Conservation (phyloP, 2,329 filamentous ascomycete genomes). For the Claviceps maximensis region DNA sequence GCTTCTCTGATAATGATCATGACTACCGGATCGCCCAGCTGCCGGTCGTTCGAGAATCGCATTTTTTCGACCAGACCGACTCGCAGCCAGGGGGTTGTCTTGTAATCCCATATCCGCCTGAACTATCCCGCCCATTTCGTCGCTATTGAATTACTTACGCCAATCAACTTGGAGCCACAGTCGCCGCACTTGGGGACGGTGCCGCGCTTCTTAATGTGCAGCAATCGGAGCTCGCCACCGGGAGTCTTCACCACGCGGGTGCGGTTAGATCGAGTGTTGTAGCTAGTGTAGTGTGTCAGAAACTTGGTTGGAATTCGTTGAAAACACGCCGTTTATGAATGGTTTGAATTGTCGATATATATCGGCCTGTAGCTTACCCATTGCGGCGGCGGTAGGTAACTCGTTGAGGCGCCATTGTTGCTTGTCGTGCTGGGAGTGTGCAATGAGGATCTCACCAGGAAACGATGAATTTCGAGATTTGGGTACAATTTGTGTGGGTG, state of each 20-base stretch:
- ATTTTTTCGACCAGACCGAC: not conserved
- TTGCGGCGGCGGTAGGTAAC: constrained; percentile 65
- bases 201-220: constrained; percentile 99
- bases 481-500: constrained; percentile 30
- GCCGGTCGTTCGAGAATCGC: not conserved
- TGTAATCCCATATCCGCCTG: not conserved
- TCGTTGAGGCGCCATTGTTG: constrained; percentile 46
- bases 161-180: constrained; percentile 93
- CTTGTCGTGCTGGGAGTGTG: constrained; percentile 27
- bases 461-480: constrained; percentile 29
- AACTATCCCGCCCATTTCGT: constrained; percentile 5
- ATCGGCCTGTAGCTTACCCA: constrained; percentile 44
- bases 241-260: constrained; percentile 93
- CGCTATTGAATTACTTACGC: constrained; percentile 55
- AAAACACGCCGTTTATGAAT: not conserved
- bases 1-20: not conserved
- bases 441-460: constrained; percentile 23
- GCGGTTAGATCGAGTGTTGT: constrained; percentile 98
- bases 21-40: not conserved
- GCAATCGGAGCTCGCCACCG: constrained; percentile 85
- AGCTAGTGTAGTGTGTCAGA: constrained; percentile 37
- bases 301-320: not conserved
- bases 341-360: not conserved
- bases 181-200: constrained; percentile 98
- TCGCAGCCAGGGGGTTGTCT: not conserved